Evolutionary conservation across 2,329 filamentous ascomycete species (phyloP), one percentile per base, ranked within the genome.

Genomic region (Hypoxylon sp.): DNA sequence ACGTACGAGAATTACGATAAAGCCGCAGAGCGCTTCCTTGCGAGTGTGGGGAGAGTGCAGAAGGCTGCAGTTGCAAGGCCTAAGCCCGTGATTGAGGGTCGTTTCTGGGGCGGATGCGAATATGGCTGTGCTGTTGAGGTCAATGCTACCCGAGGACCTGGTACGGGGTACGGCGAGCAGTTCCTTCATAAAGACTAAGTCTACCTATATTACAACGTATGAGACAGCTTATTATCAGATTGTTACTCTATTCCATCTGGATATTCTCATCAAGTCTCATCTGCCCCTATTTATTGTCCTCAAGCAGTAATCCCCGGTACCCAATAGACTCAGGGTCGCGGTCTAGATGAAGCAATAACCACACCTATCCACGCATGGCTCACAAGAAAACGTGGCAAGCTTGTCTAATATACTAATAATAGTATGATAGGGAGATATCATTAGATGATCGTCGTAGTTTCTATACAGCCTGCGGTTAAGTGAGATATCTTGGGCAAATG

Each of bases 31-130:
- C 59, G 59, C 4, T 74, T 76, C 26, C 50, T 75, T 3, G 42
- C 40, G 2, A 73, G 67, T 17, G 73, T 69, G 0, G 57, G 58
- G n/a, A 61, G 59, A 27, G 60, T 76, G 6, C 68, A 71, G 52
- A 55, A 57, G 3, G 59, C 60, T 1, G 62, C 59, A 21, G 42
- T 44, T 3, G 51, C 66, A 4, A 55, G 55, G 4, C 66, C 70
- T 3, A 55, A 63, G 9, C 66, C 67, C 2, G 56, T 51, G 3
- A 59, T 69, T 1, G 52, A 62, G 31, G 66, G 68, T 0, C 54
- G 52, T 4, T 66, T 68, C 30, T 60, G 60, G 32, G 60, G 57
- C 7, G 42, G 52, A 7, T 53, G 42, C 19, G 40, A 37, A 12
- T 62, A 60, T 38, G 62, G 45, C 9, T 30, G 40, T 8, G 50